Conservation (phyloP, 257 asterid genomes). For the Avicennia marina region DNA sequence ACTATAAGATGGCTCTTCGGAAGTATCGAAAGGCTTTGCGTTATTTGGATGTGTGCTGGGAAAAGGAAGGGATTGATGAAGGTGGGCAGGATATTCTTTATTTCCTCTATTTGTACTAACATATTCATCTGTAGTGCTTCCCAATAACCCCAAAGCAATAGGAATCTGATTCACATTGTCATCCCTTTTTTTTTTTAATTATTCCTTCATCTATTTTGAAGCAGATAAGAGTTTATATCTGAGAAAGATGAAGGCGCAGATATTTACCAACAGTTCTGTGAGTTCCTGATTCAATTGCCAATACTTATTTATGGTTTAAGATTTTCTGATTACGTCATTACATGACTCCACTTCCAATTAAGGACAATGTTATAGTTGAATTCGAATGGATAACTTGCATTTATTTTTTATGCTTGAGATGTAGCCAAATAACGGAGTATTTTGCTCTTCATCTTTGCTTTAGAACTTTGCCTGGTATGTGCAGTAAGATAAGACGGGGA, state of each 20-base stretch:
- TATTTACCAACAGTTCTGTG: slow-evolving; percentile 93
- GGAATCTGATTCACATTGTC: slow-evolving; percentile 8
- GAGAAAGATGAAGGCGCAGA: slow-evolving; percentile 83
- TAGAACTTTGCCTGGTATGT: no score
- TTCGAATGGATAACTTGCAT: no score
- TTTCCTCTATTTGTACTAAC: not conserved
- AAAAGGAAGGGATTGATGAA: slow-evolving; percentile 94
- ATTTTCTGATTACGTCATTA: no score
- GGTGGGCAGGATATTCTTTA: slow-evolving; percentile 30
- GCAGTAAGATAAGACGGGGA: not conserved
- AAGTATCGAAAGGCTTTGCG: slow-evolving; percentile 96
- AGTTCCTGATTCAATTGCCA: slow-evolving; percentile 33
- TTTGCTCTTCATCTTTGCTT: no score
- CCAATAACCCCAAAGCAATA: not conserved
- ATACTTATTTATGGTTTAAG: not conserved
- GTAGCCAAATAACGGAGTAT: no score
- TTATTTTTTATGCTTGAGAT: no score
- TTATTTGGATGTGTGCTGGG: slow-evolving; percentile 93
- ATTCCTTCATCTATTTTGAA: no score
- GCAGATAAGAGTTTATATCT: slow-evolving; percentile 60
- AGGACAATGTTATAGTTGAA: no score
- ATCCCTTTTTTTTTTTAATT: not conserved
- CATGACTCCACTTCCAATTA: no score
- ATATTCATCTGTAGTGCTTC: not conserved
- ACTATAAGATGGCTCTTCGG: slow-evolving; percentile 93